Evolutionary conservation across 208 protist species (phyloP).

Genomic region (Sergeia podlipaevii): DNA sequence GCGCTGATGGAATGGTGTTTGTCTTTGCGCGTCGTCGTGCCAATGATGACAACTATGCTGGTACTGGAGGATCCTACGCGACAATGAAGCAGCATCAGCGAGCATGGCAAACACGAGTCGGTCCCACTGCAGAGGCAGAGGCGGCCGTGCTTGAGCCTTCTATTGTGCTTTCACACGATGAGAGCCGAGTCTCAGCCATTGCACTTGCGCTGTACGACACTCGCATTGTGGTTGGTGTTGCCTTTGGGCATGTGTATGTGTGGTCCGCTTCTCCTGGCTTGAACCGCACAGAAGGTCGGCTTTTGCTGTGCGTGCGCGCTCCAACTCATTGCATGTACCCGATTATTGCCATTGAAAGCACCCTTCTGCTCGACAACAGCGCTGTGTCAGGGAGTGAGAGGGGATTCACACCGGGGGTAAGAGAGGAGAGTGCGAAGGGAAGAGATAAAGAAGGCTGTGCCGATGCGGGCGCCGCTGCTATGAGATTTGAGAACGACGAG

Average conservation of each 20-base stretch:
- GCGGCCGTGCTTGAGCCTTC: slow-evolving; percentile 3
- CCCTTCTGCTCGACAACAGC: slow-evolving; percentile 1
- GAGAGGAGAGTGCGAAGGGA: not conserved
- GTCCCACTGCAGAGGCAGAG: slow-evolving; percentile 8
- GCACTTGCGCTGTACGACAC: slow-evolving; percentile 46
- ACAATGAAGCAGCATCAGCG: not conserved
- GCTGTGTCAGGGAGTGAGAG: not conserved
- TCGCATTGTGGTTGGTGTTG: slow-evolving; percentile 59
- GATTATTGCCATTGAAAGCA: slow-evolving; percentile 35
- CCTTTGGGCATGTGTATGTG: slow-evolving; percentile 57
- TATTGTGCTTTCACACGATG: slow-evolving; percentile 53
- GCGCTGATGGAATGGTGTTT: slow-evolving; percentile 48
- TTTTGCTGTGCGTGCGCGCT: slow-evolving; percentile 50
- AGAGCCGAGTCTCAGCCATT: slow-evolving; percentile 40
- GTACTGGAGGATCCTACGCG: not conserved
- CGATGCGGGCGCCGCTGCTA: not conserved
- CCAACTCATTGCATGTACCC: slow-evolving; percentile 41
- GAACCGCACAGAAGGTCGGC: slow-evolving; percentile 43
- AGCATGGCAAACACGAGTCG: not conserved
- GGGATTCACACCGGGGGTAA: no score
- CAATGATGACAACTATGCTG: slow-evolving; percentile 2
- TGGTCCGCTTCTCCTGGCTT: slow-evolving; percentile 64
- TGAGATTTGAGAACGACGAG: not conserved
- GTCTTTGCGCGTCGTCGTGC: slow-evolving; percentile 32
- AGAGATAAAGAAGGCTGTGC: not conserved